These are phyloP conservation scores for Parachlorella kessleri DNA, from an alignment of 139 green algal genomes.

Conservation along the genomic window DNA sequence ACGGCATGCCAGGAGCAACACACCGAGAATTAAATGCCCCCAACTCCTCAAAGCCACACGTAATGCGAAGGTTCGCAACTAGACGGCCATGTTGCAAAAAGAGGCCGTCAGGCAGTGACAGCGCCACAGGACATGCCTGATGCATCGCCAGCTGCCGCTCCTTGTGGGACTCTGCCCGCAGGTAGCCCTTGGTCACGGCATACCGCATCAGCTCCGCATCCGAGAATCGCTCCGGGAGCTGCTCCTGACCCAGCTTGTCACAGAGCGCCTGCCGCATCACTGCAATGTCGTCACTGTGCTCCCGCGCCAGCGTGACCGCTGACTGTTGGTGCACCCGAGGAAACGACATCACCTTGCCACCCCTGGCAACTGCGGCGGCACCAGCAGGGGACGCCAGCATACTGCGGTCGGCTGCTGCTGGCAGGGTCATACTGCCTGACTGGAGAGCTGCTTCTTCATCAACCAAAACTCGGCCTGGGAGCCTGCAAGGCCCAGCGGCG, in stretches of 20 bases:
- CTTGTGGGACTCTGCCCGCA: not conserved
- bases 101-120: no score
- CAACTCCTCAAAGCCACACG: no score
- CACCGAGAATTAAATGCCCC: no score
- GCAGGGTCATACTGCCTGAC: not conserved
- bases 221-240: constrained; percentile 17
- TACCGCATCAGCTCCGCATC: constrained; percentile 41
- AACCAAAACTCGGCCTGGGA: no score
- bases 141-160: constrained; percentile 9
- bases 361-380: not conserved
- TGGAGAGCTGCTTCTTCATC: not conserved
- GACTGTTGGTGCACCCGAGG: not conserved
- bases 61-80: no score
- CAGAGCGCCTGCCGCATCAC: not conserved
- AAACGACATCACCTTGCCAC: not conserved
- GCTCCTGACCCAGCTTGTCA: not conserved
- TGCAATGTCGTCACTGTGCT: not conserved
- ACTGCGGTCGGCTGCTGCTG: not conserved
- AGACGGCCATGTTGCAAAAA: no score
- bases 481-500: no score
- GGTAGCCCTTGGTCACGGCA: constrained; percentile 24
- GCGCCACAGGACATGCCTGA: no score
- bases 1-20: no score
- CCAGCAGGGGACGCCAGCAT: not conserved
- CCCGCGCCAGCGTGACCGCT: not conserved